A percentile compares a stretch with the other conserved stretches of the same genome.
phyloP scores from a whole-genome alignment of 2,329 filamentous ascomycete species.

The Aspergillus texensis region DNA sequence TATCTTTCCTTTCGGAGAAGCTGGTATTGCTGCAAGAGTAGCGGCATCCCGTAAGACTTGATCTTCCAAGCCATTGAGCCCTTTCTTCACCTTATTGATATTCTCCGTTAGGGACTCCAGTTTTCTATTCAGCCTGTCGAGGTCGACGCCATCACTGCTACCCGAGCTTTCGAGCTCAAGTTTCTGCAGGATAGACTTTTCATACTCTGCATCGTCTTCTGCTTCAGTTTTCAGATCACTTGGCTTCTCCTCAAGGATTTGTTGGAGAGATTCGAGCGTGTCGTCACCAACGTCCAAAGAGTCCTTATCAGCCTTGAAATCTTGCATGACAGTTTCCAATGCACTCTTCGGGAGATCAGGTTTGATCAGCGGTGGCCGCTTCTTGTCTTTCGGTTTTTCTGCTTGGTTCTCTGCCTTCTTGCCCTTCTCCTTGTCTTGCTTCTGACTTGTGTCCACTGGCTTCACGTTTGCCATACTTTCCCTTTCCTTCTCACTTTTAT shows the following conservation, averaged over 20 bases:
- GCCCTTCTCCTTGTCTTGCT: background rate
- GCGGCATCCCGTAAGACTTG: slow-evolving; percentile 34
- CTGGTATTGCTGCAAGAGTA: slow-evolving; percentile 19
- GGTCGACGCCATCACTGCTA: slow-evolving; percentile 28
- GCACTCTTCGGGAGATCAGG: slow-evolving; percentile 47
- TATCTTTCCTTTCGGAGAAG: slow-evolving; percentile 16
- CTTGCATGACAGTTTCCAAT: slow-evolving; percentile 45
- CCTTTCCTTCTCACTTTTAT: slow-evolving; percentile 1
- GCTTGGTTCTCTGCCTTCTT: slow-evolving; percentile 1
- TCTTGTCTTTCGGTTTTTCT: slow-evolving; percentile 14
- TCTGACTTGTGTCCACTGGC: background rate
- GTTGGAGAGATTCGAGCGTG: slow-evolving; percentile 49
- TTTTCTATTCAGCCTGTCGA: slow-evolving; percentile 44
- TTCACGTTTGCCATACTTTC: slow-evolving; percentile 1
- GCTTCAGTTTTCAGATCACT: slow-evolving; percentile 30
- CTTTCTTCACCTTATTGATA: slow-evolving; percentile 45
- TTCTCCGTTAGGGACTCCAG: slow-evolving; percentile 43
- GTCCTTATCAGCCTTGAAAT: slow-evolving; percentile 42
- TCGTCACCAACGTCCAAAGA: slow-evolving; percentile 45
- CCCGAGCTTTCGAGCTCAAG: slow-evolving; percentile 24
- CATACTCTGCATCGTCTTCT: slow-evolving; percentile 36
- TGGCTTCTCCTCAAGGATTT: slow-evolving; percentile 39
- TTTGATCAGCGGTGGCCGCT: slow-evolving; percentile 32
- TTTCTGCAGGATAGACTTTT: slow-evolving; percentile 32
- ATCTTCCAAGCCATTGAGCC: slow-evolving; percentile 42